These are phyloP conservation scores for Kickxella alabastrina DNA, from an alignment of 192 early-diverging fungal genomes.

Conservation along the genomic window DNA sequence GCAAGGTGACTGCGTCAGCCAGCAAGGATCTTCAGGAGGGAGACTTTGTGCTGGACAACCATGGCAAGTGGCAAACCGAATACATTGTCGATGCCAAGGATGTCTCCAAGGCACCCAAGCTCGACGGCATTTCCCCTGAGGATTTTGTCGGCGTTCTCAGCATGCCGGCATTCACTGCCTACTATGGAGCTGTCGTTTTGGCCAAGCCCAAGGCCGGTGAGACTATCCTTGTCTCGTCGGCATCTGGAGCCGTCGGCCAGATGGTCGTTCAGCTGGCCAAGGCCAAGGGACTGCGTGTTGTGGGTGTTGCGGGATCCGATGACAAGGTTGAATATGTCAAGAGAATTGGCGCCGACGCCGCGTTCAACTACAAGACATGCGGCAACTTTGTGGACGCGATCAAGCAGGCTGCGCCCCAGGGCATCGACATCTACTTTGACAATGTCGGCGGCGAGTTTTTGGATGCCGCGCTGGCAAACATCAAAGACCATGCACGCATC, in stretches of 20 bases:
- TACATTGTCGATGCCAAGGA: slow-evolving; percentile 56
- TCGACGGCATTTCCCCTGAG: slow-evolving; percentile 1
- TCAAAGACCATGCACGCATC: slow-evolving; percentile 66
- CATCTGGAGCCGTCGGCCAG: slow-evolving; percentile 73
- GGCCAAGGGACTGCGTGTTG: slow-evolving; percentile 69
- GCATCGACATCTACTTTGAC: slow-evolving; percentile 87
- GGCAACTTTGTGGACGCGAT: slow-evolving; percentile 52
- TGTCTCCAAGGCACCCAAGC: slow-evolving; percentile 28
- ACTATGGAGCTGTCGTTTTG: slow-evolving; percentile 57
- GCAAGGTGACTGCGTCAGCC: slow-evolving; percentile 61
- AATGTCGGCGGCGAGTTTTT: slow-evolving; percentile 81
- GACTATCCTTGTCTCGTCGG: slow-evolving; percentile 77
- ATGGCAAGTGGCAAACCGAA: slow-evolving; percentile 57
- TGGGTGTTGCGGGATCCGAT: slow-evolving; percentile 79
- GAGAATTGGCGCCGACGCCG: slow-evolving; percentile 72
- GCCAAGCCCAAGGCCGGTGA: slow-evolving; percentile 79
- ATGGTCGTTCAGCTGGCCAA: slow-evolving; percentile 80
- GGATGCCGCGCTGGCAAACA: slow-evolving; percentile 61
- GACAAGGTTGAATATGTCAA: slow-evolving; percentile 76
- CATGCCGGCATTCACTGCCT: slow-evolving; percentile 82
- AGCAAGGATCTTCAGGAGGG: slow-evolving; percentile 57
- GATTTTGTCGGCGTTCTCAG: slow-evolving; percentile 60
- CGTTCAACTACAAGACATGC: slow-evolving; percentile 90
- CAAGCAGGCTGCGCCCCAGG: slow-evolving; percentile 63
- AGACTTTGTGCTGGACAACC: slow-evolving; percentile 76